These are phyloP conservation scores for Striga asiatica DNA, from an alignment of 257 asterid species.

Conservation along the genomic window DNA sequence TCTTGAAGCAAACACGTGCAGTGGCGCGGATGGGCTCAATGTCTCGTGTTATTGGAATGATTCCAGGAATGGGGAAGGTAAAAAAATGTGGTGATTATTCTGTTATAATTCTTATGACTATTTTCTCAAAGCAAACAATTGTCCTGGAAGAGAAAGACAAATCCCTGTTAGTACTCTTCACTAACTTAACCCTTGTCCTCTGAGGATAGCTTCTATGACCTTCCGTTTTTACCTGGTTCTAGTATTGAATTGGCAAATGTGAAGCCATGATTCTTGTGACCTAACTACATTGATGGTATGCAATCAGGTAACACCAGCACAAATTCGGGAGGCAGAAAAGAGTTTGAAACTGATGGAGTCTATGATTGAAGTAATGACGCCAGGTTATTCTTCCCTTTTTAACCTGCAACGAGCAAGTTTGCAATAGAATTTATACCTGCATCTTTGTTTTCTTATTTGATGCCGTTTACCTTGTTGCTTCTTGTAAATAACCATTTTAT, in stretches of 20 bases:
- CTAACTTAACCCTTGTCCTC: not conserved
- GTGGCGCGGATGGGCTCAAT: slow-evolving; percentile 94
- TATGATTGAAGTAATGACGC: slow-evolving; percentile 93
- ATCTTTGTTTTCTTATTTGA: not conserved
- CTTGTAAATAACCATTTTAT: not conserved
- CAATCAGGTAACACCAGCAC: slow-evolving; percentile 92
- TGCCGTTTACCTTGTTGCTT: not conserved
- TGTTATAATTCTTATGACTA: not conserved
- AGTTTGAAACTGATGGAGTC: slow-evolving; percentile 76
- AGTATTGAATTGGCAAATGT: not conserved
- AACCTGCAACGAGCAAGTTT: not conserved
- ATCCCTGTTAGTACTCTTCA: not conserved
- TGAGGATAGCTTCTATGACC: not conserved
- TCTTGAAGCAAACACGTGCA: slow-evolving; percentile 92
- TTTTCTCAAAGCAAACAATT: not conserved
- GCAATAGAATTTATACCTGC: not conserved
- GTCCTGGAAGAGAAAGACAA: not conserved
- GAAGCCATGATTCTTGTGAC: slow-evolving; percentile 6
- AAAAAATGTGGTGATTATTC: slow-evolving; percentile 5
- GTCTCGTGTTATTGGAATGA: slow-evolving; percentile 97
- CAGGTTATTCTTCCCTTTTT: slow-evolving; percentile 37
- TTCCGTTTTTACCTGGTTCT: not conserved
- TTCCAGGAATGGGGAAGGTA: slow-evolving; percentile 99
- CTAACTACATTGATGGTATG: slow-evolving; percentile 16
- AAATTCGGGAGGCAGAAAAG: slow-evolving; percentile 96